These are phyloP conservation scores for Solidago caesia DNA, from an alignment of 129 eudicot species.

Conservation along the genomic window DNA sequence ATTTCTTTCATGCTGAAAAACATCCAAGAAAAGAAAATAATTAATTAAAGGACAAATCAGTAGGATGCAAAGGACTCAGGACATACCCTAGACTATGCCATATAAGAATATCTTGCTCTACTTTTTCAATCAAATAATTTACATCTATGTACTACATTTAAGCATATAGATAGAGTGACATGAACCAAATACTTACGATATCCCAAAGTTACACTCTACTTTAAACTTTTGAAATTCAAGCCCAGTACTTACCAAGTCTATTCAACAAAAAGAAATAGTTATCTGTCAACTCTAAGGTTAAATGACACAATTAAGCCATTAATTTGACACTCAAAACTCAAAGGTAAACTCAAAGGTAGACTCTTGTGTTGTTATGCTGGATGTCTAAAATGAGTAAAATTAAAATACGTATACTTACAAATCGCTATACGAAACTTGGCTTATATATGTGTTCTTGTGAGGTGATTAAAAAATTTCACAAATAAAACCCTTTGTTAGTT, in stretches of 20 bases:
- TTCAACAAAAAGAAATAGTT: conserved; percentile 10
- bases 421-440: conserved; percentile 13
- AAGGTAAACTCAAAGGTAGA: neutral
- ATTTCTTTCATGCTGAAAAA: conserved; percentile 66
- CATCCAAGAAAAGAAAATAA: conserved; percentile 4
- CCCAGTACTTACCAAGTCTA: conserved; percentile 13
- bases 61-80: conserved; percentile 21
- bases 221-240: conserved; percentile 10
- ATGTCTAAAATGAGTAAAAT: neutral
- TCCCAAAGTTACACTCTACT: conserved; percentile 15
- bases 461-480: conserved; percentile 5
- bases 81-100: conserved; percentile 8
- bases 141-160: conserved; percentile 17
- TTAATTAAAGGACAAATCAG: conserved; percentile 4
- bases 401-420: neutral
- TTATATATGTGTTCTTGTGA: conserved; percentile 6
- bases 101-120: conserved; percentile 10
- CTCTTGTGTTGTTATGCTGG: neutral
- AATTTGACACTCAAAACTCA: conserved; percentile 12
- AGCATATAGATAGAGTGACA: conserved; percentile 18
- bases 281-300: conserved; percentile 9
- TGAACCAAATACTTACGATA: conserved; percentile 19
- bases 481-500: too few species aligned
- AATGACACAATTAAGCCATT: neutral
- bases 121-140: conserved; percentile 20